These are phyloP conservation scores for Sphagnum fallax DNA, from an alignment of 228 moss, liverwort and hornwort genomes.

Conservation along the genomic window DNA sequence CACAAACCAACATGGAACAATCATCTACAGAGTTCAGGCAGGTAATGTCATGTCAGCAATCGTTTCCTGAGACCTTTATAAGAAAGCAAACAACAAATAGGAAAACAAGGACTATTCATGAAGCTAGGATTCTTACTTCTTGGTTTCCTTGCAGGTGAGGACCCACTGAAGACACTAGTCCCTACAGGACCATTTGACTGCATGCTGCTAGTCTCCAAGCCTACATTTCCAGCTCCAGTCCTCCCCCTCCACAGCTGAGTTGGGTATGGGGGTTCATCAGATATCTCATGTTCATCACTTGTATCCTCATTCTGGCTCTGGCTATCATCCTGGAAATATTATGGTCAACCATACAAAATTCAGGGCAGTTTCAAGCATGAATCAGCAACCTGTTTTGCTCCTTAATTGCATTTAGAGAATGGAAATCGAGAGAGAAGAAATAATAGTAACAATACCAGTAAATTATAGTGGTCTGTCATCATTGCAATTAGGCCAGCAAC, in stretches of 20 bases:
- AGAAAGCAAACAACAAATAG: no score
- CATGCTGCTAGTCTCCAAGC: slow-evolving; percentile 39
- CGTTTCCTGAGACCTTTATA: no score
- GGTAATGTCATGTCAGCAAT: no score
- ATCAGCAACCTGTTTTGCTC: neutral
- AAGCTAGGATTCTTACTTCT: slow-evolving; percentile 49
- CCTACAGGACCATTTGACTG: slow-evolving; percentile 41
- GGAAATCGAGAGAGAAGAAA: slow-evolving; percentile 1
- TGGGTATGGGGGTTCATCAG: slow-evolving; percentile 55
- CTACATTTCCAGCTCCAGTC: slow-evolving; percentile 28
- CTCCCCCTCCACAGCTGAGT: slow-evolving; percentile 36
- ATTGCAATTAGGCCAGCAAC: slow-evolving; percentile 89
- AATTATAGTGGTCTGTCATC: slow-evolving; percentile 98
- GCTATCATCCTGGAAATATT: slow-evolving; percentile 60
- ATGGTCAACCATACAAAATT: neutral
- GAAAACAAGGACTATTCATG: no score
- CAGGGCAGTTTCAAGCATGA: neutral
- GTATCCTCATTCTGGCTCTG: slow-evolving; percentile 66
- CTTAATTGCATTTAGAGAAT: no score
- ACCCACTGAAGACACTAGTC: slow-evolving; percentile 68
- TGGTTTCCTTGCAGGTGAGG: slow-evolving; percentile 94
- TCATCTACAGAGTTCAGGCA: neutral
- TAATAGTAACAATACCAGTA: slow-evolving; percentile 39
- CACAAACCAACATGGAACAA: neutral
- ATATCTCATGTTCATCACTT: slow-evolving; percentile 65